Base-by-base conservation (phyloP, 2,329 filamentous ascomycete genomes). In the Diaporthe aspalathi region DNA sequence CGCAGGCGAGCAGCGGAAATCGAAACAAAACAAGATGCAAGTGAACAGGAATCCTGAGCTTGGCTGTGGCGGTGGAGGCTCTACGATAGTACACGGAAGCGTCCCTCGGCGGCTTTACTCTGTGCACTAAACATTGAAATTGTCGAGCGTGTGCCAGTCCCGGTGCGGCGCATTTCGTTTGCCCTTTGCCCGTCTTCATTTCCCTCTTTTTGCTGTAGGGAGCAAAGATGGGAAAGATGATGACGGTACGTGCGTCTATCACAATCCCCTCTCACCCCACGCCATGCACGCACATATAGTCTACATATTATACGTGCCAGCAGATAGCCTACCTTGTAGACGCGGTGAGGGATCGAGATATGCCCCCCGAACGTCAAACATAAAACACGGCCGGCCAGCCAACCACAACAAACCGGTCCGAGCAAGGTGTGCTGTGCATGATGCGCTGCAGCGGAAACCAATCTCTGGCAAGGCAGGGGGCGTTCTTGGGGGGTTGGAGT, bases 201-300 rank as follows among this genome's bases (percentile, higher is more conserved):
- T 45, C 56, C 56, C 56, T 24, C 24, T 5, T 7, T 5, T 11
- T 8, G 17, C 50, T 32, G 50, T 27, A 53, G 50, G 50, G 45
- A n/a, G 45, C 5, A n/a, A n/a, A 53, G n/a, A 43, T 6, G 5
- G 38, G 38, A 17, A 45, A 60, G 43, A 45, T 38, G 57, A 62
- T 62, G 56, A 62, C 38, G 56, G 57, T 40, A 32, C 20, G 57
- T 49, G 43, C 24, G 57, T 47, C 57, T 35, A 63, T 63, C 57
- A 63, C 57, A 63, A 63, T 63, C 57, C 29, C 24, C n/a, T 16
- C 47, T 17, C 47, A n/a, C 5, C 11, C 22, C 12, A 38, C 54
- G n/a, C 35, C n/a, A 24, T 35, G 54, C 7, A 35, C n/a, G 35
- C 38, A 22, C 22, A n/a, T n/a, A n/a, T n/a, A n/a, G n/a, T n/a